phyloP scores from a whole-genome alignment of 164 flowering plant species.

The Magnolia kwangsiensis region DNA sequence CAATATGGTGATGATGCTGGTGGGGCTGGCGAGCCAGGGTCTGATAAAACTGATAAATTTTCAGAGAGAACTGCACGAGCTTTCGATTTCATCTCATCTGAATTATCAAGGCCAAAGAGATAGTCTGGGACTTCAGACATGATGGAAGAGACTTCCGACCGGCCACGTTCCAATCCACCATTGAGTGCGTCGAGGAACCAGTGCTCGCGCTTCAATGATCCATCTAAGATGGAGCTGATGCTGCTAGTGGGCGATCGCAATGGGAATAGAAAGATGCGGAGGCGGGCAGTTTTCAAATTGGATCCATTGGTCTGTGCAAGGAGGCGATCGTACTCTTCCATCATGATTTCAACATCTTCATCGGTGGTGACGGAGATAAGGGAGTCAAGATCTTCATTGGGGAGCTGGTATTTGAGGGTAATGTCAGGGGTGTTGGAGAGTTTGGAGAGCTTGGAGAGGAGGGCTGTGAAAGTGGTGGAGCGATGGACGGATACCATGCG shows the following conservation, averaged over 20 bases:
- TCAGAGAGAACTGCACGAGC: slow-evolving; percentile 29
- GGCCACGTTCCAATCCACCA: slow-evolving; percentile 67
- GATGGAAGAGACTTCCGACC: slow-evolving; percentile 78
- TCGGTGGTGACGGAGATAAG: slow-evolving; percentile 81
- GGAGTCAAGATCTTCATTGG: slow-evolving; percentile 88
- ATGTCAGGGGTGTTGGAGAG: slow-evolving; percentile 41
- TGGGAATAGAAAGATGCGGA: slow-evolving; percentile 69
- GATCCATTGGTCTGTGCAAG: slow-evolving; percentile 13
- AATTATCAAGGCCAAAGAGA: slow-evolving; percentile 70
- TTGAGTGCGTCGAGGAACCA: slow-evolving; percentile 92
- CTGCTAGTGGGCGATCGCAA: slow-evolving; percentile 38
- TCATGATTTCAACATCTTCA: slow-evolving; percentile 93
- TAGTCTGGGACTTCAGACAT: slow-evolving; percentile 91
- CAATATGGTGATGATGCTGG: slow-evolving; percentile 32
- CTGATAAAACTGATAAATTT: slow-evolving; percentile 41
- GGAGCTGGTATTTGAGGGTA: slow-evolving; percentile 88
- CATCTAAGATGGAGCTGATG: slow-evolving; percentile 56
- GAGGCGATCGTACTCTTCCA: slow-evolving; percentile 85
- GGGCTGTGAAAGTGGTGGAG: slow-evolving; percentile 41
- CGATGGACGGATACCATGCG: slow-evolving; percentile 76
- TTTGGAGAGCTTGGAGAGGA: slow-evolving; percentile 60
- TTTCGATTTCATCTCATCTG: slow-evolving; percentile 45
- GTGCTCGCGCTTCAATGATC: slow-evolving; percentile 51
- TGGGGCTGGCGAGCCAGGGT: slow-evolving; percentile 84
- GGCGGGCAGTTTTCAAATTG: slow-evolving; percentile 49